These are phyloP conservation scores for Calocybe gambosa DNA, from an alignment of 1,284 basidiomycete genomes.

Conservation along the genomic window DNA sequence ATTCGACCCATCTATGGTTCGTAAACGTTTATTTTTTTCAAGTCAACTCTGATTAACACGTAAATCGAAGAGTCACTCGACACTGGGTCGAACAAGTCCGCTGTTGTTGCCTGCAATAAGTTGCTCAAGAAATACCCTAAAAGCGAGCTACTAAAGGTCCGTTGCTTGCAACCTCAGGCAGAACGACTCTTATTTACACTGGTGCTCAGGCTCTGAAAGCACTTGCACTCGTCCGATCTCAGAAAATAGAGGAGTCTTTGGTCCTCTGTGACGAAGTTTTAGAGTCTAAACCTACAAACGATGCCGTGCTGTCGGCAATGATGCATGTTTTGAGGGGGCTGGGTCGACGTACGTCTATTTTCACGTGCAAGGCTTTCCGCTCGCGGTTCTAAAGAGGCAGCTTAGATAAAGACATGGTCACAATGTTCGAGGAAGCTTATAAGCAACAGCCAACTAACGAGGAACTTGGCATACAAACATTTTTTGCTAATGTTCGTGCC, in stretches of 20 bases:
- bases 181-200: constrained; percentile 7
- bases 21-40: constrained; percentile 16
- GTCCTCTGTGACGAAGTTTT: constrained; percentile 76
- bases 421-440: constrained; percentile 77
- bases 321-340: constrained; percentile 73
- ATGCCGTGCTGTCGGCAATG: constrained; percentile 69
- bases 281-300: constrained; percentile 59
- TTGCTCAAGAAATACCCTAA: constrained; percentile 75
- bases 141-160: constrained; percentile 67
- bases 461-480: constrained; percentile 75
- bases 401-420: constrained; percentile 67
- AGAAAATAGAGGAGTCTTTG: constrained; percentile 78
- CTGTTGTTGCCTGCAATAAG: constrained; percentile 78
- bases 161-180: constrained; percentile 12
- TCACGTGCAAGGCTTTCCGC: neutral
- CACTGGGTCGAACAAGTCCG: constrained; percentile 78
- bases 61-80: constrained; percentile 66
- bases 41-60: constrained; percentile 8
- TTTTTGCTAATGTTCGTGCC: constrained; percentile 74
- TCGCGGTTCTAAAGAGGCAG: constrained; percentile 1
- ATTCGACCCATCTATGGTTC: constrained; percentile 75
- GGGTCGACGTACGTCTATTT: constrained; percentile 56
- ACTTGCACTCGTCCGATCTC: constrained; percentile 72
- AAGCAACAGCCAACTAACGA: constrained; percentile 74
- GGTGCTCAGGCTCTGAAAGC: constrained; percentile 69